phyloP scores from a whole-genome alignment of 108 stramenopile genomes.

The Chaetoceros muelleri region DNA sequence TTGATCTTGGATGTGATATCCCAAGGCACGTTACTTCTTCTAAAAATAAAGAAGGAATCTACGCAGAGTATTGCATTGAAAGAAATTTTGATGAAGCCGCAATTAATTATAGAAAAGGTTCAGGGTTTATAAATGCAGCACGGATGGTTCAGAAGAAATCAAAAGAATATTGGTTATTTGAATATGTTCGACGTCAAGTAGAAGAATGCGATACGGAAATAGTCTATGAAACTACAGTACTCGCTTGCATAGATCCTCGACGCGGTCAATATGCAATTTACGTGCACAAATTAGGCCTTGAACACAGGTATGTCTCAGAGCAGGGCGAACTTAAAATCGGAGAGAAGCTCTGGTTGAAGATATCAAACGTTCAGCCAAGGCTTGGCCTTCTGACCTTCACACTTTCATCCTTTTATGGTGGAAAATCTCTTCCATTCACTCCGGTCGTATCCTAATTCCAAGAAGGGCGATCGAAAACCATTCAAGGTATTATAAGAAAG shows the following conservation, averaged over 20 bases:
- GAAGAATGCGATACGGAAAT: slow-evolving; percentile 20
- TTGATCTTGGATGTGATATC: slow-evolving; percentile 41
- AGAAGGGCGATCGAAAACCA: too few relatives aligned
- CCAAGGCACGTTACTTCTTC: neutral
- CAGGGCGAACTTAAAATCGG: slow-evolving; percentile 42
- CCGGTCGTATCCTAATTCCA: neutral
- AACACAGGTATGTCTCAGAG: slow-evolving; percentile 54
- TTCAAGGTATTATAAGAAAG: too few relatives aligned
- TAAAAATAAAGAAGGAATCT: slow-evolving; percentile 1
- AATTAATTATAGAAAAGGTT: slow-evolving; percentile 47
- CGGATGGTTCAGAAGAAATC: slow-evolving; percentile 40
- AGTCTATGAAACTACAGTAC: slow-evolving; percentile 40
- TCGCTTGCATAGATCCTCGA: slow-evolving; percentile 52
- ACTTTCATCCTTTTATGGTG: slow-evolving; percentile 24
- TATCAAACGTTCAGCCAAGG: slow-evolving; percentile 40
- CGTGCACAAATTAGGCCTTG: slow-evolving; percentile 60
- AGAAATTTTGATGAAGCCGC: slow-evolving; percentile 16
- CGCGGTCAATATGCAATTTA: slow-evolving; percentile 59
- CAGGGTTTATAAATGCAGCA: slow-evolving; percentile 38
- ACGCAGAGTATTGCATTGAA: neutral
- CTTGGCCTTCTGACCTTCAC: slow-evolving; percentile 43
- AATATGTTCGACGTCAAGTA: slow-evolving; percentile 45
- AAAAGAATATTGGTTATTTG: slow-evolving; percentile 67
- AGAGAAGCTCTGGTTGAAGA: slow-evolving; percentile 30
- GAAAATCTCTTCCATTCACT: neutral